phyloP scores from a whole-genome alignment of 345 rosid species.

The Hevea brasiliensis region DNA sequence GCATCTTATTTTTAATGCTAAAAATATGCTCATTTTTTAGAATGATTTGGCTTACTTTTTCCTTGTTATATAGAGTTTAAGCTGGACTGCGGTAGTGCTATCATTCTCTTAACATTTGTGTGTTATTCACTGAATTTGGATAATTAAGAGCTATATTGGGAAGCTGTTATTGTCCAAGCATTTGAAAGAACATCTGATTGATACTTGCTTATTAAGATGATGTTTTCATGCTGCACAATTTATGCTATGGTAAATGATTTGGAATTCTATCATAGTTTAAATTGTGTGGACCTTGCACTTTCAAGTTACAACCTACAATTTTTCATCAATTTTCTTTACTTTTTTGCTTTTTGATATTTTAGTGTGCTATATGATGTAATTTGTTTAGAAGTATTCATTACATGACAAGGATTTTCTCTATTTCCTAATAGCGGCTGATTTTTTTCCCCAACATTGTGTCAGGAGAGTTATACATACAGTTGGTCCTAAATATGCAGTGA shows the following conservation, averaged over 20 bases:
- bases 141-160: neutral
- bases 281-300: neutral
- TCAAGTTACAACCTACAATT: neutral
- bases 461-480: slow-evolving; percentile 76
- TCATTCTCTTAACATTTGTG: neutral
- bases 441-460: neutral
- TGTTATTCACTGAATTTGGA: neutral
- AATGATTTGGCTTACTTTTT: neutral
- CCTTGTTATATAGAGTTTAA: neutral
- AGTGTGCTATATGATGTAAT: neutral
- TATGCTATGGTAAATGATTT: neutral
- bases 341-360: neutral
- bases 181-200: neutral
- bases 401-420: neutral
- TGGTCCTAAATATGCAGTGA: slow-evolving; percentile 95
- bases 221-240: neutral
- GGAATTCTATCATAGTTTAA: too few relatives aligned
- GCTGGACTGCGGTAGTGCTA: neutral
- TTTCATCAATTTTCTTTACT: neutral
- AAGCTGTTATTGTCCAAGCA: neutral
- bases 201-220: neutral
- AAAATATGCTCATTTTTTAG: neutral
- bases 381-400: neutral
- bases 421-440: neutral
- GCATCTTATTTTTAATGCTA: neutral